Evolutionary conservation across 2,329 filamentous ascomycete genomes (phyloP), one percentile per base, ranked within the genome.

Genomic region (Diatrype stigma): DNA sequence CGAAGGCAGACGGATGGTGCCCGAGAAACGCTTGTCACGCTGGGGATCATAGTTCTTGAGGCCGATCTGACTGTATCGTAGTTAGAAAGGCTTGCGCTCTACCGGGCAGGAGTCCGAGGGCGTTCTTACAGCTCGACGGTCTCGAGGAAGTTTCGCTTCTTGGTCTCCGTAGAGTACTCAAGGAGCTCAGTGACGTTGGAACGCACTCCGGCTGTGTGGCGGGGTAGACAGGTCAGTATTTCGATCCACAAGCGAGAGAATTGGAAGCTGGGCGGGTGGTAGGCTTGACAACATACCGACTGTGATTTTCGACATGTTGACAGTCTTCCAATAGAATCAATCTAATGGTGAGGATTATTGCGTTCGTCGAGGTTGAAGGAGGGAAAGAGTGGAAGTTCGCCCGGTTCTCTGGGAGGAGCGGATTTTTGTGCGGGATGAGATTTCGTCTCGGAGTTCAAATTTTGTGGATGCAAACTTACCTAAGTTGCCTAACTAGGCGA

Each of bases 1-100:
- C 70, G 85, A 82, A 64, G 93, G 92, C 70, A 97, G 89, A 81
- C 88, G 91, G 83, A 99, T 89, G 76, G 94, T 97, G 78, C 94
- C 94, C 53, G 90, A 96, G 93, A 99, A 99, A 96, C 93, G 93
- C 93, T 99, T 99, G 83, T 99, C 94, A 90, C 94, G 93, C 87
- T 97, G 82, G 72, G 94, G 93, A 75, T 99, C 89, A 82, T 96
- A 96, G 87, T 96, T 96, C 89, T 96, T 95, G 74, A 96, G 86
- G 75, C 90, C 90, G 82, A 95, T 94, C 77, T 90, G 69, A 28
- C 40, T 44, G 16, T 44, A 44, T 30, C 26, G 10, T 30, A 30
- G 26, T 30, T 30, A 30, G 26, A 5, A 5, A 30, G 26, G 6
- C 6, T 6, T 30, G 10, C 10, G 5, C 26, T 30, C 26, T 30